These are phyloP conservation scores for Globisporangium cystogenes DNA, from an alignment of 352 stramenopile species.

Conservation along the genomic window DNA sequence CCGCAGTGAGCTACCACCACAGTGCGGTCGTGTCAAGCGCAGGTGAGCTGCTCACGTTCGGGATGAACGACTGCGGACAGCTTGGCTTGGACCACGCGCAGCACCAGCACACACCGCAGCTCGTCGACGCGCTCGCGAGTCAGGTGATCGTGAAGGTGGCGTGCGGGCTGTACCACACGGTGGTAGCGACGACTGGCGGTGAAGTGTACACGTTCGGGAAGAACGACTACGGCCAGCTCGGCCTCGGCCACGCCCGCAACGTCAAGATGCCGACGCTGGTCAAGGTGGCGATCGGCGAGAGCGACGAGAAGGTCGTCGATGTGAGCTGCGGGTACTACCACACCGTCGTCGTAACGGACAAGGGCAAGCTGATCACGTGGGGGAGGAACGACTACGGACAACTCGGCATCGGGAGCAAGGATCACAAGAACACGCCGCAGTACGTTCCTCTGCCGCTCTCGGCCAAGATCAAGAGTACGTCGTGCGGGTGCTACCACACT, in stretches of 20 bases:
- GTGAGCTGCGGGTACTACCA: conserved; percentile 86
- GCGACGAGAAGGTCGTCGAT: conserved; percentile 70
- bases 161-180: conserved; percentile 81
- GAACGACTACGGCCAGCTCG: conserved; percentile 85
- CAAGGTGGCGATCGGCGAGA: conserved; percentile 57
- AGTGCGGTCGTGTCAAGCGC: conserved; percentile 74
- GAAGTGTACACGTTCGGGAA: conserved; percentile 84
- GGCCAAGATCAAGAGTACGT: conserved; percentile 68
- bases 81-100: conserved; percentile 78
- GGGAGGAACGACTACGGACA: conserved; percentile 85
- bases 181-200: conserved; percentile 50
- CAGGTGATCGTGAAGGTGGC: conserved; percentile 68
- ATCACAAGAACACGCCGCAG: conserved; percentile 81
- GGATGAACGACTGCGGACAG: conserved; percentile 87
- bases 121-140: conserved; percentile 63
- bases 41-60: conserved; percentile 79
- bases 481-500: conserved; percentile 83
- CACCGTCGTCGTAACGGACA: conserved; percentile 70
- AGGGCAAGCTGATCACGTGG: conserved; percentile 83
- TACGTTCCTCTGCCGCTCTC: conserved; percentile 74
- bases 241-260: conserved; percentile 72
- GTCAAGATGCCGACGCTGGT: conserved; percentile 67
- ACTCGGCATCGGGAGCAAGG: conserved; percentile 83
- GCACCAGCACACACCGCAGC: conserved; percentile 80
- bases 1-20: conserved; percentile 84